Conservation (phyloP, 192 early-diverging fungal genomes). For the Podila clonocystis region DNA sequence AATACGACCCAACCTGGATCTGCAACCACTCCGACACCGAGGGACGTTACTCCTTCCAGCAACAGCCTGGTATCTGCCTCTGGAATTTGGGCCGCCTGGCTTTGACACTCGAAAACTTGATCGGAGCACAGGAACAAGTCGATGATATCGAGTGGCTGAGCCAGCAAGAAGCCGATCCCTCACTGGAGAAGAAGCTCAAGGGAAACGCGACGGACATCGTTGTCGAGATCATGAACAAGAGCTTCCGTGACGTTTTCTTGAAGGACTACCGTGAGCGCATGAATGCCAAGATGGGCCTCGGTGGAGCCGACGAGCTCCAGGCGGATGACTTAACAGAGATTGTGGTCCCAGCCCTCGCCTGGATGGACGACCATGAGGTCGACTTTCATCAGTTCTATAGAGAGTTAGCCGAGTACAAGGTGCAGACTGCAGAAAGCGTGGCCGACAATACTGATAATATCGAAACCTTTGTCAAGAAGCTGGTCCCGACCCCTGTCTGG, state of each 20-base stretch:
- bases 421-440: constrained; percentile 25
- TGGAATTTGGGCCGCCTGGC: constrained; percentile 86
- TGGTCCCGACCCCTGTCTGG: constrained; percentile 33
- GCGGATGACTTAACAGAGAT: constrained; percentile 61
- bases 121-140: constrained; percentile 65
- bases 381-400: constrained; percentile 87
- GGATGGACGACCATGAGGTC: constrained; percentile 67
- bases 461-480: constrained; percentile 30
- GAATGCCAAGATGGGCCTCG: constrained; percentile 68
- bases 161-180: constrained; percentile 20
- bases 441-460: constrained; percentile 22
- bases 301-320: neutral
- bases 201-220: constrained; percentile 54
- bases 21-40: constrained; percentile 82
- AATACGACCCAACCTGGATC: constrained; percentile 80
- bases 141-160: constrained; percentile 51
- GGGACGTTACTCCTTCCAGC: constrained; percentile 80
- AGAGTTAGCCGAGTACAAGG: constrained; percentile 63
- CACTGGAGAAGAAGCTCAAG: constrained; percentile 34
- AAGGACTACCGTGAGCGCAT: constrained; percentile 65
- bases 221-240: constrained; percentile 60
- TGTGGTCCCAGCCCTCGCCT: constrained; percentile 73
- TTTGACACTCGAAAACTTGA: constrained; percentile 68
- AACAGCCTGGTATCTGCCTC: constrained; percentile 83
- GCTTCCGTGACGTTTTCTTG: constrained; percentile 61